Evolutionary conservation across 805 yeast species (phyloP), one percentile per base, ranked within the genome.

Genomic region (Yarrowia osloensis): DNA sequence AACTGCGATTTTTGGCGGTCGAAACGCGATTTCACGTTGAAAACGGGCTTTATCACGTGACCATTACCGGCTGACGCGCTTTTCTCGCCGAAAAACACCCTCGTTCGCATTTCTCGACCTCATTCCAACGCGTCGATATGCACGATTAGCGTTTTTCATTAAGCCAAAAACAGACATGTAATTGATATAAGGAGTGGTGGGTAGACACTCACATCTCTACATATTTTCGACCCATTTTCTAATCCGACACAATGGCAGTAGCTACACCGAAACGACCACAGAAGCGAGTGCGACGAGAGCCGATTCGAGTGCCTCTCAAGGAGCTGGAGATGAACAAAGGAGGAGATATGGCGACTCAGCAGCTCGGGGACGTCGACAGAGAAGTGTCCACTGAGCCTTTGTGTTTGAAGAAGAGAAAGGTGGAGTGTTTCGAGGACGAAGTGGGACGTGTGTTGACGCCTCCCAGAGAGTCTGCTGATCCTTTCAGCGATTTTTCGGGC

Each of bases 251-350:
- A 12, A 61, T 61, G 66, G 66, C 66, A 22, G 66, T 61, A 3
- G 66, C 66, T 12, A 61, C 66, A 17, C 66, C 66, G n/a, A 61
- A 61, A 33, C 54, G 54, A 42, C 63, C 63, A 39, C 66, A 44
- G 42, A 61, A 61, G 44, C 52, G 66, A 46, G 54, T 15, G 24
- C 28, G 66, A 61, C 40, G 66, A 13, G 66, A 61, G 13, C 66
- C 66, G 8, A 22, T 61, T 4, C 52, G 66, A 13, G 42, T 44
- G 13, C 66, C 66, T 29, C 33, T 61, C 19, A 44, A 37, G 35
- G 49, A 40, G 21, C 35, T 55, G 15, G 47, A 37, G 28, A 15
- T 40, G 46, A 40, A 35, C 39, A 24, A 39, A 11, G 35, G 61
- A 19, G 61, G n/a, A 21, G 46, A 40, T 22, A 24, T 44, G 15